phyloP scores from a whole-genome alignment of 2,329 filamentous ascomycete genomes.

The Dactylellina sp. region DNA sequence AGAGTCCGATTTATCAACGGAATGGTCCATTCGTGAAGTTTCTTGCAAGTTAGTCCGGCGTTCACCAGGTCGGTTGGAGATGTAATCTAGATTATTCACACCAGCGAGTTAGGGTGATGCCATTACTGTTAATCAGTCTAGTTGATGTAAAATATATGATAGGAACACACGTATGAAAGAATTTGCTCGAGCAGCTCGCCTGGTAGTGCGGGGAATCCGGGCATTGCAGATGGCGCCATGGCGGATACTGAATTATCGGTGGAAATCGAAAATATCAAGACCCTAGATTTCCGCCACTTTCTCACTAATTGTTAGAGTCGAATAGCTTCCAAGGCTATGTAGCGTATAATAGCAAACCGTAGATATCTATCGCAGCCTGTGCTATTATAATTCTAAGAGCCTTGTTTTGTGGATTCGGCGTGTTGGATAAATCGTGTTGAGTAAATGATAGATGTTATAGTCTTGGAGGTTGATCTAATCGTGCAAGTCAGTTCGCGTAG shows the following conservation, averaged over 20 bases:
- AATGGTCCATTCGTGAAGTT: conserved; percentile 7
- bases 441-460: too few species aligned
- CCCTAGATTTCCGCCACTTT: too few species aligned
- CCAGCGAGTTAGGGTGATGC: background rate
- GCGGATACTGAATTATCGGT: background rate
- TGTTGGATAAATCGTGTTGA: too few species aligned
- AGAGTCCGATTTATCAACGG: conserved; percentile 18
- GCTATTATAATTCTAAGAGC: too few species aligned
- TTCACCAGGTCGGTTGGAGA: conserved; percentile 11
- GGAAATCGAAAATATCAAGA: too few species aligned
- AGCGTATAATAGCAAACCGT: too few species aligned
- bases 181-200: conserved; percentile 5
- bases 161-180: conserved; percentile 3
- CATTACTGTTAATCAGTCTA: background rate
- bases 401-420: background rate
- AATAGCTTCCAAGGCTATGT: too few species aligned
- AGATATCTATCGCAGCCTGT: too few species aligned
- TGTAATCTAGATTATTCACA: background rate
- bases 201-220: background rate
- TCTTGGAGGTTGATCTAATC: too few species aligned
- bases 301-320: too few species aligned
- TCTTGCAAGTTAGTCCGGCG: conserved; percentile 9
- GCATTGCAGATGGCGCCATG: too few species aligned
- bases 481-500: too few species aligned
- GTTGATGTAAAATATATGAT: background rate